These are phyloP conservation scores for Silene coronaria DNA, from an alignment of 179 eudicot genomes.

Conservation along the genomic window DNA sequence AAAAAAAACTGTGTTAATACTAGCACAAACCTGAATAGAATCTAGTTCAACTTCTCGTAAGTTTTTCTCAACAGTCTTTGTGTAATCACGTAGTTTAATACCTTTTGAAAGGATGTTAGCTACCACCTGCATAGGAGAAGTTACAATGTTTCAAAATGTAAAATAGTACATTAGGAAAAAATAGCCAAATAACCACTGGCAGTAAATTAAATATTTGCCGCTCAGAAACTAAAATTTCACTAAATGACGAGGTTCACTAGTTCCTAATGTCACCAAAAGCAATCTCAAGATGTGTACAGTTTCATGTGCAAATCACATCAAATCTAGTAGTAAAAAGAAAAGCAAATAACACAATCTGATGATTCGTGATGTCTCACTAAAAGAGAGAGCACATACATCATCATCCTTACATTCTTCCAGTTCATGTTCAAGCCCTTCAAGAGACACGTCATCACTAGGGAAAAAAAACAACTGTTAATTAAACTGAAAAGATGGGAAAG, in stretches of 20 bases:
- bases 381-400: conserved; percentile 50
- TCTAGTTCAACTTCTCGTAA: conserved; percentile 83
- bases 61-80: conserved; percentile 92
- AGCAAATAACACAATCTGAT: background rate
- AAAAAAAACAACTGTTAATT: conserved; percentile 18
- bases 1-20: background rate
- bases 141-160: background rate
- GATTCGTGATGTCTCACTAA: background rate
- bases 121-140: conserved; percentile 56
- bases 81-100: conserved; percentile 76
- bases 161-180: background rate
- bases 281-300: background rate
- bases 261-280: background rate
- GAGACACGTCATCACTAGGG: conserved; percentile 72
- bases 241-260: no score
- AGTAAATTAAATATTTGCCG: background rate
- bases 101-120: conserved; percentile 89
- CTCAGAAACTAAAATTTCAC: no score
- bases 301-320: background rate
- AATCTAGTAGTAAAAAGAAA: conserved; percentile 8
- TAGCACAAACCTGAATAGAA: conserved; percentile 74
- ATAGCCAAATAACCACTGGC: background rate
- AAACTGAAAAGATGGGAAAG: background rate
- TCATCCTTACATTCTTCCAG: conserved; percentile 80
- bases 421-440: conserved; percentile 91